phyloP scores from a whole-genome alignment of 2,329 filamentous ascomycete genomes.

The Fusarium piperis region DNA sequence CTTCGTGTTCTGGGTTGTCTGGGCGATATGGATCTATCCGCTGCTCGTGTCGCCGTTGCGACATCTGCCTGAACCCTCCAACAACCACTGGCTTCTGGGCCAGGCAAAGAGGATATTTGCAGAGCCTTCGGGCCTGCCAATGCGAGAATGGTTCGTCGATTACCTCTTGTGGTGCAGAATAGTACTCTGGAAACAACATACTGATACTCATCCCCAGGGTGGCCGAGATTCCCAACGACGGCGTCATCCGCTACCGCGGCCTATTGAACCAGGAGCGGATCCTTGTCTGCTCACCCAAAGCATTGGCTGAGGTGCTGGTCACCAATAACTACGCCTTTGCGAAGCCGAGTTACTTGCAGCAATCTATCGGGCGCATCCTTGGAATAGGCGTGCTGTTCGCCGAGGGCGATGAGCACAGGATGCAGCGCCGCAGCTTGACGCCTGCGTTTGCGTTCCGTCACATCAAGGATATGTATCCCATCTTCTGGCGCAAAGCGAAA shows the following conservation, averaged over 20 bases:
- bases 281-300: slow-evolving; percentile 70
- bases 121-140: slow-evolving; percentile 55
- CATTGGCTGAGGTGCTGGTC: slow-evolving; percentile 74
- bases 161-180: neutral
- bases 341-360: slow-evolving; percentile 67
- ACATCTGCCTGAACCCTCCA: slow-evolving; percentile 56
- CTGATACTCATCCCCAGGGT: slow-evolving; percentile 59
- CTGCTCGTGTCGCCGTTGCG: slow-evolving; percentile 60
- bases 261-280: slow-evolving; percentile 71
- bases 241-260: slow-evolving; percentile 73
- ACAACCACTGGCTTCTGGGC: slow-evolving; percentile 58
- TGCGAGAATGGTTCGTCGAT: slow-evolving; percentile 58
- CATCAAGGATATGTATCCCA: slow-evolving; percentile 83
- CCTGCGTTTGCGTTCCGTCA: slow-evolving; percentile 89
- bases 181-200: neutral
- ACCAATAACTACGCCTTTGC: slow-evolving; percentile 75
- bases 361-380: slow-evolving; percentile 69
- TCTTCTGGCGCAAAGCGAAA: slow-evolving; percentile 82
- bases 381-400: slow-evolving; percentile 80
- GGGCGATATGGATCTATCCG: slow-evolving; percentile 58
- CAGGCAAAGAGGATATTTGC: slow-evolving; percentile 54
- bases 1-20: slow-evolving; percentile 50
- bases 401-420: slow-evolving; percentile 91
- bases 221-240: slow-evolving; percentile 70
- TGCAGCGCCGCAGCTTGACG: slow-evolving; percentile 80